A percentile compares a stretch with the other conserved stretches of the same genome.
Evolutionary conservation across 2,329 filamentous ascomycete species (phyloP).

Genomic region (Zymoseptoria crescenta): DNA sequence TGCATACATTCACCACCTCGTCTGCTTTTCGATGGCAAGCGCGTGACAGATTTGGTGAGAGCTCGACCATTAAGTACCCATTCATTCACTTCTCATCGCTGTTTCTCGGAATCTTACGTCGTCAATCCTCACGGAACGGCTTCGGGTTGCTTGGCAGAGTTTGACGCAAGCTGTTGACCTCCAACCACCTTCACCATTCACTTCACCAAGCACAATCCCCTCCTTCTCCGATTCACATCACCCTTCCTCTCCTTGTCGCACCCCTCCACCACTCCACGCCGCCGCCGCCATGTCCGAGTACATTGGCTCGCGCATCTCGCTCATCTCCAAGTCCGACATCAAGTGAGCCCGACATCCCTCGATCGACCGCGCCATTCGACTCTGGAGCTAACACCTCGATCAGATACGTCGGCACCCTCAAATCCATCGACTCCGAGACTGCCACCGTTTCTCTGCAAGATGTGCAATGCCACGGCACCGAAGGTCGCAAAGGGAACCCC

Average conservation of each 20-base stretch:
- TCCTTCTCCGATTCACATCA: background rate
- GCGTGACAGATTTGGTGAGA: background rate
- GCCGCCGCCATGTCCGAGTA: constrained; percentile 50
- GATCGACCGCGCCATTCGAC: constrained; percentile 1
- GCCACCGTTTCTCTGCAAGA: constrained; percentile 96
- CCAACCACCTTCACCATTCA: constrained; percentile 4
- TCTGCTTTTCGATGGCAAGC: background rate
- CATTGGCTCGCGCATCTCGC: constrained; percentile 79
- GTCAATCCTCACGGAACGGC: constrained; percentile 1
- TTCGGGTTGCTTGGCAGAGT: background rate
- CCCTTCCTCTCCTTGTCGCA: constrained; percentile 2
- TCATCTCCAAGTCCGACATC: constrained; percentile 96
- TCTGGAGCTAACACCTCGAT: constrained; percentile 4
- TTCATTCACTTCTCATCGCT: background rate
- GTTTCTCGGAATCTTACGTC: background rate
- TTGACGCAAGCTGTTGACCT: background rate
- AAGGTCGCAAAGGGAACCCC: constrained; percentile 72
- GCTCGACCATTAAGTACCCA: background rate
- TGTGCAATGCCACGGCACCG: constrained; percentile 88
- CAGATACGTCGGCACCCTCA: constrained; percentile 90
- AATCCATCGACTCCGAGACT: constrained; percentile 96
- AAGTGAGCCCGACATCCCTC: constrained; percentile 49
- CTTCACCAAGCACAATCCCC: constrained; percentile 3
- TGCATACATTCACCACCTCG: background rate
- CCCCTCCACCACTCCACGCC: background rate